These are phyloP conservation scores for Pythium rhizo-oryzae DNA, from an alignment of 352 stramenopile species.

Conservation along the genomic window DNA sequence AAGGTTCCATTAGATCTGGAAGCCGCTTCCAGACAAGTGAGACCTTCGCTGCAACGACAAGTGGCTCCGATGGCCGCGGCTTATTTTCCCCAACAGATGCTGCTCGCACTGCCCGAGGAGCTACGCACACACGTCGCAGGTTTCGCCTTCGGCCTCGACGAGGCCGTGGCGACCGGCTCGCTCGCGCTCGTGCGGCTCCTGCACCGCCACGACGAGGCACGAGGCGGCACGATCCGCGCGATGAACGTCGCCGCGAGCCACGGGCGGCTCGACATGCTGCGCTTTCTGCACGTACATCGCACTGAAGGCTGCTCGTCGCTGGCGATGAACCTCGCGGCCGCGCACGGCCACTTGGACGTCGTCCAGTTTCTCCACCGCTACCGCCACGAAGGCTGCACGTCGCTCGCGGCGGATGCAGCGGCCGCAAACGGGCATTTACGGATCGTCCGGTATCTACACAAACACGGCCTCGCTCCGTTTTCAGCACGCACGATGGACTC, in stretches of 20 bases:
- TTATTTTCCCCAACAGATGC: not conserved
- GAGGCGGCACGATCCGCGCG: slow-evolving; percentile 6
- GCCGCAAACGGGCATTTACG: slow-evolving; percentile 35
- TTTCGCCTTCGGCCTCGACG: slow-evolving; percentile 37
- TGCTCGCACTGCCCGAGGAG: slow-evolving; percentile 24
- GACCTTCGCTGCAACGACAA: not conserved
- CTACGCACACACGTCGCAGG: slow-evolving; percentile 34
- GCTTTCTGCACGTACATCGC: slow-evolving; percentile 41
- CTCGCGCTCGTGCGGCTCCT: slow-evolving; percentile 26
- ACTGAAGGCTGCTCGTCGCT: slow-evolving; percentile 41
- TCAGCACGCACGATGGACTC: slow-evolving; percentile 28
- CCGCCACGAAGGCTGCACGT: slow-evolving; percentile 34
- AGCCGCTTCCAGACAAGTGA: not conserved
- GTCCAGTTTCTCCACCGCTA: slow-evolving; percentile 45
- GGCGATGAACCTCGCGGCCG: slow-evolving; percentile 45
- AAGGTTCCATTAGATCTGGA: slow-evolving; percentile 8
- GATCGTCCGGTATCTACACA: slow-evolving; percentile 21
- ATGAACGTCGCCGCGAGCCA: slow-evolving; percentile 30
- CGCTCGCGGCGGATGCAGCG: slow-evolving; percentile 35
- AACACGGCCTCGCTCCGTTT: not conserved
- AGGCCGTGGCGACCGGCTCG: slow-evolving; percentile 14
- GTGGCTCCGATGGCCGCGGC: not conserved
- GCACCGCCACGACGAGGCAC: not conserved
- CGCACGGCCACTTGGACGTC: slow-evolving; percentile 35
- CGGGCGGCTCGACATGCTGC: slow-evolving; percentile 28